Evolutionary conservation across 192 early-diverging fungal genomes (phyloP), one percentile per base, ranked within the genome.

Genomic region (Chytriomyces hyalinus): DNA sequence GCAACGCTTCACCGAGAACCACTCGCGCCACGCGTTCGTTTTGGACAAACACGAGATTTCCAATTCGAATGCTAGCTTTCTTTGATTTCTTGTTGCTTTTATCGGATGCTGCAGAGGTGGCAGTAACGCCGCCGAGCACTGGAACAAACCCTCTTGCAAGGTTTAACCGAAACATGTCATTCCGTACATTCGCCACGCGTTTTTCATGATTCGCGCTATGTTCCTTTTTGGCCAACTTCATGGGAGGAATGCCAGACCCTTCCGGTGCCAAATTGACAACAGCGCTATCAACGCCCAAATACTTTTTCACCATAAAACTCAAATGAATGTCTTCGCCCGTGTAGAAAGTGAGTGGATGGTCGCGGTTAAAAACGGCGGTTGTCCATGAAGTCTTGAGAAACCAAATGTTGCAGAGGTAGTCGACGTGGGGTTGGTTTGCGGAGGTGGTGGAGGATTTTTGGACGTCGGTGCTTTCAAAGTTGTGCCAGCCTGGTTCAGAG

Each of bases 321-420:
- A 65, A 48, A 43, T 75, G 73, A 28, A 75, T 75, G 49, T 75
- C 73, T 75, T 75, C 73, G 22, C 73, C 73, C 3, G 73, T 75
- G 36, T 75, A 51, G 51, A 47, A 75, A n/a, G 73, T 75, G 5
- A 60, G 46, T 48, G 64, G 71, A 45, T 63, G 57, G 44, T 73
- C 71, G 13, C 71, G 71, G 17, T n/a, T 44, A 28, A 73, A 62
- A 26, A 48, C 6, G 24, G 59, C 6, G 1, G 60, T 73, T 17
- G 28, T 24, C 71, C 71, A 73, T 6, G 13, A 20, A 17, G 71
- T 46, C 61, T 73, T 73, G 13, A 73, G 50, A 59, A 73, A 73
- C 71, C 71, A 73, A 44, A 73, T 61, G 45, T 73, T 73, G 60
- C 71, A 73, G 20, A 73, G 71, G 46, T 73, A 73, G 46, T 73